A percentile compares a stretch with the other conserved stretches of the same genome.
These are phyloP conservation scores for Bacidia rubella DNA, from an alignment of 495 filamentous ascomycete species.

Conservation along the genomic window DNA sequence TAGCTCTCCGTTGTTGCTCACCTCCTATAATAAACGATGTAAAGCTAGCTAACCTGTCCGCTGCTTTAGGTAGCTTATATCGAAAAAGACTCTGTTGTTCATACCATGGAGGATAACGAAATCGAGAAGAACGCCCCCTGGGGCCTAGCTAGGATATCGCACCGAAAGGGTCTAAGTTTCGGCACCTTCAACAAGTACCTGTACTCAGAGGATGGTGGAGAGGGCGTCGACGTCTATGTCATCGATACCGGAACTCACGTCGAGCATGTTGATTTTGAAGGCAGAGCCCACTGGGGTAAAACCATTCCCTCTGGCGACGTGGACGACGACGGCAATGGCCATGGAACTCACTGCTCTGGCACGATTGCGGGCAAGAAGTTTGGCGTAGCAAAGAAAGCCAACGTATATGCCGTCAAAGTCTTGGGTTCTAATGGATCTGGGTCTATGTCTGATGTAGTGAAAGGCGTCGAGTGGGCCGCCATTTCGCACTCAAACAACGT, in stretches of 20 bases:
- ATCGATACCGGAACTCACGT: conserved; percentile 95
- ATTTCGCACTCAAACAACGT: conserved; percentile 60
- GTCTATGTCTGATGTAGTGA: conserved; percentile 96
- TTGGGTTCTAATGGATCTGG: conserved; percentile 94
- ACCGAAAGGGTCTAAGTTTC: conserved; percentile 74
- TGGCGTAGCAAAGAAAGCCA: conserved; percentile 98
- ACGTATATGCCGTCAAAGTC: conserved; percentile 93
- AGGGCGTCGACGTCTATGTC: conserved; percentile 97
- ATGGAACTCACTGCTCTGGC: conserved; percentile 98
- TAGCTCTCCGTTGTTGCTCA: conserved; percentile 11
- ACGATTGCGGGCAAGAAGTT: conserved; percentile 97
- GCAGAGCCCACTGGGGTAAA: conserved; percentile 91
- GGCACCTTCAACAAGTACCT: conserved; percentile 97
- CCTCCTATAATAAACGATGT: neutral
- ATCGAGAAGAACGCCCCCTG: conserved; percentile 88
- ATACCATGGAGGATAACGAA: conserved; percentile 48
- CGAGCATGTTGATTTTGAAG: conserved; percentile 93
- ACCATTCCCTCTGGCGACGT: conserved; percentile 75
- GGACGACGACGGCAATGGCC: conserved; percentile 92
- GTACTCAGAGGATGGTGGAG: conserved; percentile 78
- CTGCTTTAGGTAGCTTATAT: conserved; percentile 76
- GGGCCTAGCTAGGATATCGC: conserved; percentile 96
- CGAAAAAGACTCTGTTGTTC: conserved; percentile 85
- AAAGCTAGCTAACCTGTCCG: too few species aligned
- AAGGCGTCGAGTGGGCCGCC: conserved; percentile 94